Percentiles rank a stretch among this genome's conserved stretches.
These are phyloP conservation scores for Globisporangium rhizosaccharum DNA, from an alignment of 352 stramenopile genomes.

Conservation along the genomic window DNA sequence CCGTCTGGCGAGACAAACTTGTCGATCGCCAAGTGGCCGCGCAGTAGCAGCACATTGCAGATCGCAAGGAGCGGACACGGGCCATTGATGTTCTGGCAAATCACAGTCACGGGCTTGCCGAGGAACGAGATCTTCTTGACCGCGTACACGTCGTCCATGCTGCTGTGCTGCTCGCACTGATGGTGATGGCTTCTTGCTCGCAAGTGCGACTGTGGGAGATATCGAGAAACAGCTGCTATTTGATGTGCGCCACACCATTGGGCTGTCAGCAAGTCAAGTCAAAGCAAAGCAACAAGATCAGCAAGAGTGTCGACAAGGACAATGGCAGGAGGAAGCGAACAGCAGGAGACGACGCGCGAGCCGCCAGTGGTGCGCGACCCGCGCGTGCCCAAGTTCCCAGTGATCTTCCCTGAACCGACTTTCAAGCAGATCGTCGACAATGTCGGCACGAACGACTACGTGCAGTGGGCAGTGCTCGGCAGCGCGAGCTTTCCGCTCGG, in stretches of 20 bases:
- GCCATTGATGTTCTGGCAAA: conserved; percentile 98
- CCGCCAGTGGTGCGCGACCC: conserved; percentile 49
- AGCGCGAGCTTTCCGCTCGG: conserved; percentile 56
- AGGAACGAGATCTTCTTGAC: conserved; percentile 82
- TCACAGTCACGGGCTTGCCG: conserved; percentile 73
- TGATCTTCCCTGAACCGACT: conserved; percentile 59
- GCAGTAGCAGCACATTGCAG: conserved; percentile 94
- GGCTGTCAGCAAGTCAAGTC: background rate
- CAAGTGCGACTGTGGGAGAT: background rate
- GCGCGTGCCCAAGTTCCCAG: conserved; percentile 55
- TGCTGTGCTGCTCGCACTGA: background rate
- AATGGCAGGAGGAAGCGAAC: background rate
- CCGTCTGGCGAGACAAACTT: conserved; percentile 35
- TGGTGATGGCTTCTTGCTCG: background rate
- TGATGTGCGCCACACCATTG: background rate
- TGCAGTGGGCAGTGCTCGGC: conserved; percentile 38
- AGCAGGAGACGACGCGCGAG: conserved; percentile 21
- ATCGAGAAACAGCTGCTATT: background rate
- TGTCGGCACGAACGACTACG: conserved; percentile 37
- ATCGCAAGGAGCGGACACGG: conserved; percentile 97
- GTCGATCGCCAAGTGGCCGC: conserved; percentile 84
- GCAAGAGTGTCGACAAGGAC: background rate
- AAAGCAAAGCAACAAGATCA: background rate
- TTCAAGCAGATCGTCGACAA: conserved; percentile 55
- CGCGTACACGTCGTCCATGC: conserved; percentile 64